Evolutionary conservation across 1,284 basidiomycete species (phyloP).

Genomic region (Sporisorium exsertum): DNA sequence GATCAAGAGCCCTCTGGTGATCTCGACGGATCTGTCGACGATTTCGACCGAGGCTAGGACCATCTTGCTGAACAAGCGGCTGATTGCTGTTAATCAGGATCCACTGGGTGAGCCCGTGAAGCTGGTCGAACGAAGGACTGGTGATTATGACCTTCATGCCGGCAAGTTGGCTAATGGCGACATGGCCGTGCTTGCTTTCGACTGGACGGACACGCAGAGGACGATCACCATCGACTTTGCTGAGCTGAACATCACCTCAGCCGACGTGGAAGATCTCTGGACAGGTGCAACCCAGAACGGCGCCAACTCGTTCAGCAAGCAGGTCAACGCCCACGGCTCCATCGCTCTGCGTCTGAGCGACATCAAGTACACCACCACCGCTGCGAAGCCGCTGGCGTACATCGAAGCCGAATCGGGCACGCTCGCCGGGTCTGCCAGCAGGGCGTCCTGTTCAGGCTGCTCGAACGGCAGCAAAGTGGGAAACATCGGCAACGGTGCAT

Average conservation of each 20-base stretch:
- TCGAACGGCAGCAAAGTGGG: constrained; percentile 39
- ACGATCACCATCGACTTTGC: constrained; percentile 43
- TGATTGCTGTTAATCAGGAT: constrained; percentile 63
- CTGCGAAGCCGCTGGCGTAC: constrained; percentile 24
- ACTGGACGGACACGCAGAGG: constrained; percentile 33
- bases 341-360: constrained; percentile 42
- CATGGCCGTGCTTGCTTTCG: constrained; percentile 43
- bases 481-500: constrained; percentile 21
- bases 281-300: constrained; percentile 10
- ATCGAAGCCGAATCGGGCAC: constrained; percentile 27
- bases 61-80: constrained; percentile 60
- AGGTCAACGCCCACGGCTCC: constrained; percentile 43
- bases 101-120: constrained; percentile 50
- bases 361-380: constrained; percentile 14
- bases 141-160: constrained; percentile 41
- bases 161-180: constrained; percentile 48
- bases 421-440: constrained; percentile 17
- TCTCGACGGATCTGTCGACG: constrained; percentile 62
- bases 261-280: constrained; percentile 46
- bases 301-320: constrained; percentile 25
- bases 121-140: constrained; percentile 47
- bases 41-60: constrained; percentile 40
- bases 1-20: constrained; percentile 64
- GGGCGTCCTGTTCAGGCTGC: constrained; percentile 38
- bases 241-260: constrained; percentile 29